Base-by-base conservation (phyloP, 371 early-diverging fungal species). In the Pancytospora epiphaga region DNA sequence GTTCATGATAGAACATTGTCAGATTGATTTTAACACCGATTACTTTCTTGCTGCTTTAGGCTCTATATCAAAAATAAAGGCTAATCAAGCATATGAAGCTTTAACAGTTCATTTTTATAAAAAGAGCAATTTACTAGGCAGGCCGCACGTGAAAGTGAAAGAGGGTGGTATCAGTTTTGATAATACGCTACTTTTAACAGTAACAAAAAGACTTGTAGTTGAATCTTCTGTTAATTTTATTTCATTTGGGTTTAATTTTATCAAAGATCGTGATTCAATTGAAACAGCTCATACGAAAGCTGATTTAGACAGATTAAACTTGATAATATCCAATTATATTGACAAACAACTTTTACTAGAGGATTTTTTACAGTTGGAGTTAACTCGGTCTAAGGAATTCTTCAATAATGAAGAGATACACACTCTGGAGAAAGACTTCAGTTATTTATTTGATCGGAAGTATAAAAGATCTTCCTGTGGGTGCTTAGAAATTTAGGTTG, bases 211-310 rank as follows among this genome's bases (percentile, higher is more conserved):
- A 15, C 47, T 43, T 15, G 47, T 15, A 22, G 22, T 43, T 15
- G 47, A 43, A 22, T 43, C 47, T 43, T 22, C 47, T 15, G 22
- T 43, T 37, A 36, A 74, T 74, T 52, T 66, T 34, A 0, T 69
- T 36, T 49, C 34, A 9, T 6, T 38, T 43, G 1, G 22, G 36
- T 37, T 50, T 25, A n/a, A 75, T 51, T 22, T 70, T 25, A 75
- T 75, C 70, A 19, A 54, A 37, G 49, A 75, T 30, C n/a, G 50
- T 3, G 47, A 43, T 22, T n/a, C n/a, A n/a, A n/a, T n/a, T n/a
- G n/a, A n/a, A n/a, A n/a, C n/a, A n/a, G n/a, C n/a, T n/a, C n/a
- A n/a, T n/a, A n/a, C n/a, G n/a, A n/a, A n/a, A n/a, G n/a, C n/a
- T n/a, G n/a, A n/a, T n/a, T n/a, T n/a, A n/a, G n/a, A n/a, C n/a